phyloP scores from a whole-genome alignment of 495 filamentous ascomycete species.

The Podospora pseudocomata region DNA sequence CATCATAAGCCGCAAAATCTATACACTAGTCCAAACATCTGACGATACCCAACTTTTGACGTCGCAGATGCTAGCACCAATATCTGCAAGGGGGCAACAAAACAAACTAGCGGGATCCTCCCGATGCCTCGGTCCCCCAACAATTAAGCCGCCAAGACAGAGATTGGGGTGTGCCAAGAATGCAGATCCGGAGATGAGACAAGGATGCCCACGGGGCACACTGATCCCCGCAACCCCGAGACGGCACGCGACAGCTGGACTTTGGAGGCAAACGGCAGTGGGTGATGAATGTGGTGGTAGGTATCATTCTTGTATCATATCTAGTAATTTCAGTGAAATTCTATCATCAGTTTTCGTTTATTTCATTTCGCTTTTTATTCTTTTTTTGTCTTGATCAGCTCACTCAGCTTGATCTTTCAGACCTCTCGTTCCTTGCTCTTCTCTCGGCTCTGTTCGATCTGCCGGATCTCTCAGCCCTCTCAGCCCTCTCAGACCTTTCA shows the following conservation, averaged over 20 bases:
- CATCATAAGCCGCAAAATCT: background rate
- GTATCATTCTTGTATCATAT: background rate
- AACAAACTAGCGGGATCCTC: background rate
- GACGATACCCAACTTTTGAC: background rate
- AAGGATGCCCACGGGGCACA: background rate
- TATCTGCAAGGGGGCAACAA: background rate
- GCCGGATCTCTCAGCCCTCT: background rate
- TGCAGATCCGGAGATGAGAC: background rate
- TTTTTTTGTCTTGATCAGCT: background rate
- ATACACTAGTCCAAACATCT: background rate
- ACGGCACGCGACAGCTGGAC: background rate
- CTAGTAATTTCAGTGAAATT: background rate
- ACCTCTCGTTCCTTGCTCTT: background rate
- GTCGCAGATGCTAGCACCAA: background rate
- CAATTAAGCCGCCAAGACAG: background rate
- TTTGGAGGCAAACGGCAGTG: too few species aligned
- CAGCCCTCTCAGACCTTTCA: background rate
- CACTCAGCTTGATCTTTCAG: background rate
- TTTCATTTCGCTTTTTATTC: background rate
- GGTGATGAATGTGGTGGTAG: too few species aligned
- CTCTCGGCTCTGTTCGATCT: background rate
- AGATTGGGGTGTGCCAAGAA: constrained; percentile 9
- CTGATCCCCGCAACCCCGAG: background rate
- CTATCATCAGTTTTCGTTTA: background rate
- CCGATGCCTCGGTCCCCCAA: constrained; percentile 12